Conservation (phyloP, 1,139 yeast genomes). For the Wickerhamiella pararugosa region DNA sequence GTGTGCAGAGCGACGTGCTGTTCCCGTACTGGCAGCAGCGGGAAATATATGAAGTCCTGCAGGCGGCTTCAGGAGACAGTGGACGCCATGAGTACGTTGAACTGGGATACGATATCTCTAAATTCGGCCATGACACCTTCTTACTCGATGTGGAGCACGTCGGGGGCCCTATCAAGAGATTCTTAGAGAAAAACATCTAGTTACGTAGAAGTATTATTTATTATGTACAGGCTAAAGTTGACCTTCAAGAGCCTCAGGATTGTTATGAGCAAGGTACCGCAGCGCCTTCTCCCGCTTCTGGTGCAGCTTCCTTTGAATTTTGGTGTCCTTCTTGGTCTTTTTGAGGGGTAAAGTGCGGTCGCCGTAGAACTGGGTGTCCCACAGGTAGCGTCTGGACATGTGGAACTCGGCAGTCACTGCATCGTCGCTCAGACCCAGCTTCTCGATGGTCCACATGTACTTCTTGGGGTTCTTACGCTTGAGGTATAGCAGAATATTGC, state of each 20-base stretch:
- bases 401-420: conserved; percentile 68
- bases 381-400: conserved; percentile 72
- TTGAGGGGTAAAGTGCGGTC: conserved; percentile 21
- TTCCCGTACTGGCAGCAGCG: conserved; percentile 94
- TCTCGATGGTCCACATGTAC: conserved; percentile 74
- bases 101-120: conserved; percentile 56
- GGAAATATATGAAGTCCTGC: conserved; percentile 55
- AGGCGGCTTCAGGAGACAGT: conserved; percentile 26
- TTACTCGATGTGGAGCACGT: conserved; percentile 62
- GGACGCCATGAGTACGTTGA: conserved; percentile 40
- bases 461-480: conserved; percentile 64
- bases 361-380: conserved; percentile 76
- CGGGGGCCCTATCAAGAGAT: conserved; percentile 58
- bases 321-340: conserved; percentile 17
- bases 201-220: neutral
- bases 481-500: conserved; percentile 63
- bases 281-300: conserved; percentile 15
- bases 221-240: conserved; percentile 7
- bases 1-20: conserved; percentile 80
- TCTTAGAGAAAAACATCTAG: conserved; percentile 30
- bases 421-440: conserved; percentile 74
- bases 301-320: conserved; percentile 12
- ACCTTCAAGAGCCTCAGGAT: conserved; percentile 13
- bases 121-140: conserved; percentile 86
- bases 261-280: conserved; percentile 16